Evolutionary conservation across 768 basidiomycete genomes (phyloP).

Genomic region (Pholiota conissans): DNA sequence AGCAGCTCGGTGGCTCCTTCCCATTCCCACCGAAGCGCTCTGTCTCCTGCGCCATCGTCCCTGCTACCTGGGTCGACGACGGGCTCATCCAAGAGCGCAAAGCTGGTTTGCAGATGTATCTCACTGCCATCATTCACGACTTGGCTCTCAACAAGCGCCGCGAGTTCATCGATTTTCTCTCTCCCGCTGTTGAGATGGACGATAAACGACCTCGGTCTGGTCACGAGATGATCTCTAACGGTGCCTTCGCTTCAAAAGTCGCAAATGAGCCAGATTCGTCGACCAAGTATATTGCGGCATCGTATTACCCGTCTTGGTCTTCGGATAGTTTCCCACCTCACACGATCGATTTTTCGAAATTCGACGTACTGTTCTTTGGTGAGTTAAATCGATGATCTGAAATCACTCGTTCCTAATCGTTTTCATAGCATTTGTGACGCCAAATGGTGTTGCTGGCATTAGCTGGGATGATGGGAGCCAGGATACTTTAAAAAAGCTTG

Average conservation of each 20-base stretch:
- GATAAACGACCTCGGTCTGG: not conserved
- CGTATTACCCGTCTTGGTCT: slow-evolving; percentile 58
- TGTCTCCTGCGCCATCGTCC: slow-evolving; percentile 42
- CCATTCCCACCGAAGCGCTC: slow-evolving; percentile 48
- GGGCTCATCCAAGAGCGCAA: slow-evolving; percentile 50
- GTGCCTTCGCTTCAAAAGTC: not conserved
- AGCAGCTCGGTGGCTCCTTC: slow-evolving; percentile 34
- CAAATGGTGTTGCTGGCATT: slow-evolving; percentile 53
- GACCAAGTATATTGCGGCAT: slow-evolving; percentile 33
- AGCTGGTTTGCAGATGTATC: slow-evolving; percentile 40
- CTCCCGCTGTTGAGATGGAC: not conserved
- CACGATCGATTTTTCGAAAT: slow-evolving; percentile 58
- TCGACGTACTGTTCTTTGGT: slow-evolving; percentile 72
- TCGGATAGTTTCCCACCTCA: slow-evolving; percentile 51
- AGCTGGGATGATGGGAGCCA: slow-evolving; percentile 51
- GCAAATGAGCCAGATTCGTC: not conserved
- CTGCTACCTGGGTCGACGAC: slow-evolving; percentile 54
- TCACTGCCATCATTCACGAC: slow-evolving; percentile 35
- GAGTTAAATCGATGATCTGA: slow-evolving; percentile 1
- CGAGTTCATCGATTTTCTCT: slow-evolving; percentile 37
- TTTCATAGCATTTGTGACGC: slow-evolving; percentile 49
- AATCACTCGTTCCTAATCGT: not conserved
- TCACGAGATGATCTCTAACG: not conserved
- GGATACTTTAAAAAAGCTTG: slow-evolving; percentile 52
- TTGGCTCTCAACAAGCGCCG: slow-evolving; percentile 31